These are phyloP conservation scores for Thozetella sp. DNA, from an alignment of 495 filamentous ascomycete genomes.

Conservation along the genomic window DNA sequence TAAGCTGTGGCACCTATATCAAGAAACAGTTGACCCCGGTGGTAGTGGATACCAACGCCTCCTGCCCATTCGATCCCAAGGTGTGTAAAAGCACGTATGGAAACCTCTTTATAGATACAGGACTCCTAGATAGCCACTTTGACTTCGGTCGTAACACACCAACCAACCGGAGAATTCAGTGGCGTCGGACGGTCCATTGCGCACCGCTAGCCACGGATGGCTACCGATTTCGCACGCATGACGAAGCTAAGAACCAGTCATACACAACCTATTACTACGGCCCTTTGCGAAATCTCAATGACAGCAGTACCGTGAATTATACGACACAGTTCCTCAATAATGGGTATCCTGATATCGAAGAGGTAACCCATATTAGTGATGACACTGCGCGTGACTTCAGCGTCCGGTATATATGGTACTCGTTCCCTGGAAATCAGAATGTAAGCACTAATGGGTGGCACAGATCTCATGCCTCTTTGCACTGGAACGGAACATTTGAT, in stretches of 20 bases:
- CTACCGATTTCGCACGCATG: neutral
- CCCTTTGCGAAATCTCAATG: neutral
- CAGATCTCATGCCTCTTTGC: no score
- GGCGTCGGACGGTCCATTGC: constrained; percentile 11
- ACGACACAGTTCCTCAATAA: constrained; percentile 2
- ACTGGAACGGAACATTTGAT: neutral
- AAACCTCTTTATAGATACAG: constrained; percentile 16
- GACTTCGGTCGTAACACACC: constrained; percentile 16
- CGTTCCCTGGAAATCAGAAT: no score
- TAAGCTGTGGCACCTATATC: constrained; percentile 5
- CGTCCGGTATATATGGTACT: neutral
- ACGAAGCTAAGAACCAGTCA: neutral
- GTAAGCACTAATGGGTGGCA: no score
- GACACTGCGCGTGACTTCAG: neutral
- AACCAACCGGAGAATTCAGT: neutral
- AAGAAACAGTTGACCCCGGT: neutral
- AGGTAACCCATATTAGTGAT: neutral
- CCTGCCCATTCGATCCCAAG: constrained; percentile 13
- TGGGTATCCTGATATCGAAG: neutral
- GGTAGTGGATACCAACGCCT: constrained; percentile 1
- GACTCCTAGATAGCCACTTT: constrained; percentile 14
- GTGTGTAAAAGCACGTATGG: constrained; percentile 7
- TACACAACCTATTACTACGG: constrained; percentile 9
- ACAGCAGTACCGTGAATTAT: neutral
- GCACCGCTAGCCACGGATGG: constrained; percentile 9